These are phyloP conservation scores for Fusarium palustre DNA, from an alignment of 2,329 filamentous ascomycete genomes.

Conservation along the genomic window DNA sequence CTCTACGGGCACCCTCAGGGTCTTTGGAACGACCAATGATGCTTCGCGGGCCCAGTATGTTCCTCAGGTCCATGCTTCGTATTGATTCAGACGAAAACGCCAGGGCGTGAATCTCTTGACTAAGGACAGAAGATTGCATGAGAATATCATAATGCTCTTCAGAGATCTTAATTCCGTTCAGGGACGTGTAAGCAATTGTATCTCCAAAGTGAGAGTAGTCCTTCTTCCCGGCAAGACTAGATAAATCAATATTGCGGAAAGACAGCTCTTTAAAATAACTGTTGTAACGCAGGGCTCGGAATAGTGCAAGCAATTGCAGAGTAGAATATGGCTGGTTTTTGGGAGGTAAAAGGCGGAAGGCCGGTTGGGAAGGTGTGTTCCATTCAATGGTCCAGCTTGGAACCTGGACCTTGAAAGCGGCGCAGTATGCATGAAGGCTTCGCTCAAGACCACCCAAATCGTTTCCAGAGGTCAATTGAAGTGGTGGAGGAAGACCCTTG, in stretches of 20 bases:
- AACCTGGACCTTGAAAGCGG: constrained; percentile 62
- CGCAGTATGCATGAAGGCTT: constrained; percentile 66
- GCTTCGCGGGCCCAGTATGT: constrained; percentile 52
- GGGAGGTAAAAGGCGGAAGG: constrained; percentile 64
- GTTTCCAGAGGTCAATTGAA: constrained; percentile 66
- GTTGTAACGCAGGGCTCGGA: constrained; percentile 68
- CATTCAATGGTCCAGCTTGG: constrained; percentile 65
- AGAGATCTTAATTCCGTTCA: constrained; percentile 63
- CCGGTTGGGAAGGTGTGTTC: constrained; percentile 59
- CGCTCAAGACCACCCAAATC: constrained; percentile 66
- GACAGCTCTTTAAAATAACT: constrained; percentile 70
- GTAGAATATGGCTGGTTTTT: constrained; percentile 57
- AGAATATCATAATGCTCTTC: constrained; percentile 62
- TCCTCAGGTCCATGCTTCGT: constrained; percentile 65
- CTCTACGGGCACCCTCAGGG: constrained; percentile 41
- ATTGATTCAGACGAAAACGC: constrained; percentile 67
- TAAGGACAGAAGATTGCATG: constrained; percentile 62
- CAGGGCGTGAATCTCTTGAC: constrained; percentile 68
- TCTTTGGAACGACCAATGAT: constrained; percentile 36
- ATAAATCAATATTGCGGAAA: constrained; percentile 64
- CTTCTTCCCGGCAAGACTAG: constrained; percentile 52
- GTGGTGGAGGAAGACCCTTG: constrained; percentile 63
- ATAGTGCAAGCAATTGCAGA: constrained; percentile 66
- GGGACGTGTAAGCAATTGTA: constrained; percentile 63
- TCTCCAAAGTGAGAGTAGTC: constrained; percentile 60